Evolutionary conservation across 768 basidiomycete genomes (phyloP), one percentile per base, ranked within the genome.

Genomic region (Calocera cornea): DNA sequence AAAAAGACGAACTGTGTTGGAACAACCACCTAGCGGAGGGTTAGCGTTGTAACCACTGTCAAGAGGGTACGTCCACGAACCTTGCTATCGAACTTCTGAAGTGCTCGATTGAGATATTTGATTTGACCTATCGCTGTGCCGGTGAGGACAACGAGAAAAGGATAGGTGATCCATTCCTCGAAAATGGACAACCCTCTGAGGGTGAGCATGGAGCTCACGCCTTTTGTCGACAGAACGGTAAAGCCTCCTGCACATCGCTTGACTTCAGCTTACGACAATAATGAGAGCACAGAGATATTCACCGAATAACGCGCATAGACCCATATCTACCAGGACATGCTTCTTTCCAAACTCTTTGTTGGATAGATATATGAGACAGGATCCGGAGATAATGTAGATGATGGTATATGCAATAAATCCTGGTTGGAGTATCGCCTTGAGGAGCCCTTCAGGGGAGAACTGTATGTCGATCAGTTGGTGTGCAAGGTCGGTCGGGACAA

Each of bases 1-100:
- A 98, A 98, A 67, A 93, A 82, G 34, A 95, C 92, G 75, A 97
- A 98, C 80, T 97, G 95, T 16, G 87, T 87, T 2, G 95, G 95
- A 70, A 98, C 92, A 29, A 97, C 95, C 65, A 87, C 83, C 90
- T 92, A 69, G 27, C 67, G 63, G 31, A 41, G 0, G 66, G 68
- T 68, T 64, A 41, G 68, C 5, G 36, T 47, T 38, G 24, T 29
- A 65, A 38, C 24, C 22, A 64, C 47, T 24, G 34, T 12, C 49
- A 33, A 22, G 29, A 27, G 29, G 47, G n/a, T 41, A 17, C 34
- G 1, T 1, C 0, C 16, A 72, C 76, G 65, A 71, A 90, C 89
- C 79, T 97, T 95, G 76, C 90, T 87, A 74, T 97, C 92, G 75
- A 97, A 98, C 24, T 87, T 84, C 86, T 92, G 95, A 54, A 97